Evolutionary conservation across 1,284 basidiomycete species (phyloP).

Genomic region (Rhodotorula mucilaginosa): DNA sequence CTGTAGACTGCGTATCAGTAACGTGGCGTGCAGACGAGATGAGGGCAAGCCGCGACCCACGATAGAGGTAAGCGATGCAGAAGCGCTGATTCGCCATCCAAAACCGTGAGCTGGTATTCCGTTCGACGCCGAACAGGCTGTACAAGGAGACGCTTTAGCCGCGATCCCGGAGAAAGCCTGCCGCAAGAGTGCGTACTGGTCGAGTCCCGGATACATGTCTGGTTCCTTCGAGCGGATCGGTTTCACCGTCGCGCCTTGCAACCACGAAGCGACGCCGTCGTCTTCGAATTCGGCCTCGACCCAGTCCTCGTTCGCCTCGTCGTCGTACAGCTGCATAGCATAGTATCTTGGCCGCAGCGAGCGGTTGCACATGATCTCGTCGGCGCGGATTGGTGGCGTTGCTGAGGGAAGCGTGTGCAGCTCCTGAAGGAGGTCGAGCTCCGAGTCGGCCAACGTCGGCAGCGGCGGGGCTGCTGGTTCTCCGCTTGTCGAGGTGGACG

Average conservation of each 20-base stretch:
- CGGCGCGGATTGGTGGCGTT: not conserved
- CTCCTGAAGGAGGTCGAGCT: not conserved
- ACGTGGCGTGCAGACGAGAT: too few relatives aligned
- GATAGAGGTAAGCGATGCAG: slow-evolving; percentile 12
- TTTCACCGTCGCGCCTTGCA: not conserved
- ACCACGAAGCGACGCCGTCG: not conserved
- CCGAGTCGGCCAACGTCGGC: not conserved
- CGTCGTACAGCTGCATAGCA: not conserved
- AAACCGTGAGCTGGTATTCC: not conserved
- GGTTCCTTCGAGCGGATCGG: not conserved
- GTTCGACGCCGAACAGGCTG: not conserved
- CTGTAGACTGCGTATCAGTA: not conserved
- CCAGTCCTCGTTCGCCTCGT: not conserved
- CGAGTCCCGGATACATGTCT: not conserved
- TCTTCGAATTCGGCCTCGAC: not conserved
- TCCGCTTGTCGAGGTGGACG: too few relatives aligned
- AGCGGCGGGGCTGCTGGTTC: not conserved
- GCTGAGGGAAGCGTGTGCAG: not conserved
- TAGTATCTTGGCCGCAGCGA: not conserved
- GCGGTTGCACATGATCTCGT: not conserved
- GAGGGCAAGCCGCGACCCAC: not conserved
- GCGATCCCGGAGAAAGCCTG: too few relatives aligned
- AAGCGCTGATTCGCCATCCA: slow-evolving; percentile 11
- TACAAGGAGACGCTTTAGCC: too few relatives aligned
- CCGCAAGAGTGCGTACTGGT: not conserved